Base-by-base conservation (phyloP, 208 protist genomes). In the Acanthamoeba castellanii region DNA sequence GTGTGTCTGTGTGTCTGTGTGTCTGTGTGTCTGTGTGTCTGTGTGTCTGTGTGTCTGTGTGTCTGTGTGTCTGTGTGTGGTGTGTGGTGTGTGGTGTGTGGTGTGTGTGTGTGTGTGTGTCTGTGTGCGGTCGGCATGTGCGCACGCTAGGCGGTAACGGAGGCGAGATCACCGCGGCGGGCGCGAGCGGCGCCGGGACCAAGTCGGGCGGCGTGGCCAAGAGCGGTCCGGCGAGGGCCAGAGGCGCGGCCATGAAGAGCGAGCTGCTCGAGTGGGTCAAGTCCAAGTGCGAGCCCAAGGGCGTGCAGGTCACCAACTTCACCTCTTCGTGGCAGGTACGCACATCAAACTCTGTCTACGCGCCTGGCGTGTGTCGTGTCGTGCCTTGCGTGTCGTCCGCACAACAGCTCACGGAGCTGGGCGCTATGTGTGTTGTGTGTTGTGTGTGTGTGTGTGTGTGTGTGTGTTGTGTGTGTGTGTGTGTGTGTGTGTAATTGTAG, bases 211-310 rank as follows among this genome's bases (percentile, higher is more conserved):
- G 74, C 25, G 72, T 81, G 37, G 72, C 72, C 34, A 88, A 55
- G 81, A 42, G 50, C 30, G 81, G 81, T 13, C 50, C 81, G n/a
- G 81, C 50, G 18, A 57, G 81, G 47, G 81, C 50, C 30, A 9
- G 47, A 16, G 81, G 81, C 27, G 81, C 81, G 4, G 81, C 81
- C 22, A 88, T 88, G 81, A 88, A 88, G 81, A 47, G 64, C 22
- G 87, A 92, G n/a, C 61, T 92, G 30, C 66, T 92, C 57, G 66
- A 92, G 57, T 92, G 87, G 87, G 87, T 92, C 57, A 70, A 92
- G 37, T 78, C 57, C 64, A 92, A 78, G 66, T 45, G 30, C 30
- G 87, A 70, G 20, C 87, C 87, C 45, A 52, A 78, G 57, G 87
- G 87, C 47, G 87, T 92, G 27, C 34, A 45, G 64, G 87, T 92